Evolutionary conservation across 352 stramenopile species (phyloP), one percentile per base, ranked within the genome.

Genomic region (Blastocystis sp.): DNA sequence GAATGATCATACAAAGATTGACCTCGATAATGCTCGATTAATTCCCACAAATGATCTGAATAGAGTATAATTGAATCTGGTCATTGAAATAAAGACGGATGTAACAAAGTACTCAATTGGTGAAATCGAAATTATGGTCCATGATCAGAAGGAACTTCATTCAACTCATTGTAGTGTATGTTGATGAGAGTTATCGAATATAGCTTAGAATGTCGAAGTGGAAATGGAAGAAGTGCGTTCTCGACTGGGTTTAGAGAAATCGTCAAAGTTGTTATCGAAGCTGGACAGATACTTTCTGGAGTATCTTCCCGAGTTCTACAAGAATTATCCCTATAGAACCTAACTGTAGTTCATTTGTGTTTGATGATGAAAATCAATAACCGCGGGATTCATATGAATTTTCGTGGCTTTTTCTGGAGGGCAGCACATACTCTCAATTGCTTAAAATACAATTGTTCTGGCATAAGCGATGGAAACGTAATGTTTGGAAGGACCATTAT

Each of bases 51-150:
- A 30, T 1, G 73, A 84, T 56, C 1, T 84, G 27, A 24, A 11
- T 0, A 30, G 42, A 33, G 73, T 84, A 53, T 30, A 27, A 7
- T 17, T 24, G 24, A 17, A 15, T 42, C 13, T 11, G 30, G 3
- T 4, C 24, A 66, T 22, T 68, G 19, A 66, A 2, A 42, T 22
- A 48, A 27, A 84, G 73, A 84, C 27, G 27, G 48, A 66, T 48
- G 73, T 54, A 15, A 66, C 54, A 22, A 15, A 33, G 0, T 84
- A 84, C 27, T 64, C 73, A 0, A 64, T 84, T 56, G 73, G 73
- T 53, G 73, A 84, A 42, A 66, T 84, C n/a, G 73, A 84, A 37
- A 84, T 84, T 13, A 84, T 84, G 73, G 73, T 84, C 33, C 48
- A 69, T 84, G 73, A 84, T 0, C 13, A 84, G 6, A 42, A 37